Conservation (phyloP, 1,284 basidiomycete genomes). For the Ceratobasidium sp. region DNA sequence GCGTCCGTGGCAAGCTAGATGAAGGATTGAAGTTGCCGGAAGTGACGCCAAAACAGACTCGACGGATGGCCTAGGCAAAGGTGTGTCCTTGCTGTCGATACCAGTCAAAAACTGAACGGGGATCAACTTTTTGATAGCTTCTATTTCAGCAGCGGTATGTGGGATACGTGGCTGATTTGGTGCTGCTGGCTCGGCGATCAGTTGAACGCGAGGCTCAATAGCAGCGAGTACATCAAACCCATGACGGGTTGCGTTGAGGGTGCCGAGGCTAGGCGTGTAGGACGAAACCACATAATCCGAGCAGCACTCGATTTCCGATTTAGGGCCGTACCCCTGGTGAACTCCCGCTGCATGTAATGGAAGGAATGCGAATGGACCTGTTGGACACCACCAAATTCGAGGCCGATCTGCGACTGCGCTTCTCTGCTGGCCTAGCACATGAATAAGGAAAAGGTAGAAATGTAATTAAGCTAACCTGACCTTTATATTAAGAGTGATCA, state of each 20-base stretch:
- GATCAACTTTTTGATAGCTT: not conserved
- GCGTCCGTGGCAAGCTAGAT: not conserved
- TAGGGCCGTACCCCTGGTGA: not conserved
- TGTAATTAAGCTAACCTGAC: not conserved
- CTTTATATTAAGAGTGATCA: not conserved
- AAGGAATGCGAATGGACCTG: not conserved
- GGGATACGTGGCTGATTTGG: not conserved
- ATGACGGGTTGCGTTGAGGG: not conserved
- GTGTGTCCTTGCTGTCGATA: not conserved
- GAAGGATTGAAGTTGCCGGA: not conserved
- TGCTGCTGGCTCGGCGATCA: not conserved
- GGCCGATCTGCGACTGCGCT: not conserved
- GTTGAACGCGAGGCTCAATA: not conserved
- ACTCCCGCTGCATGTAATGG: constrained; percentile 3
- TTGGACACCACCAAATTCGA: not conserved
- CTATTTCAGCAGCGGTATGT: not conserved
- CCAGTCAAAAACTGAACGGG: not conserved
- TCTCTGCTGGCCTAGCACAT: not conserved
- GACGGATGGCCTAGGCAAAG: not conserved
- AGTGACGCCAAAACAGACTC: not conserved
- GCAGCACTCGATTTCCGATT: not conserved
- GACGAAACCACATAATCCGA: not conserved
- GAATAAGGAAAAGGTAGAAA: not conserved
- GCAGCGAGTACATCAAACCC: not conserved
- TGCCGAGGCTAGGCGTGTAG: not conserved